A percentile compares a stretch with the other conserved stretches of the same genome.
phyloP scores from a whole-genome alignment of 192 early-diverging fungal genomes.

The Backusella tuberculispora region DNA sequence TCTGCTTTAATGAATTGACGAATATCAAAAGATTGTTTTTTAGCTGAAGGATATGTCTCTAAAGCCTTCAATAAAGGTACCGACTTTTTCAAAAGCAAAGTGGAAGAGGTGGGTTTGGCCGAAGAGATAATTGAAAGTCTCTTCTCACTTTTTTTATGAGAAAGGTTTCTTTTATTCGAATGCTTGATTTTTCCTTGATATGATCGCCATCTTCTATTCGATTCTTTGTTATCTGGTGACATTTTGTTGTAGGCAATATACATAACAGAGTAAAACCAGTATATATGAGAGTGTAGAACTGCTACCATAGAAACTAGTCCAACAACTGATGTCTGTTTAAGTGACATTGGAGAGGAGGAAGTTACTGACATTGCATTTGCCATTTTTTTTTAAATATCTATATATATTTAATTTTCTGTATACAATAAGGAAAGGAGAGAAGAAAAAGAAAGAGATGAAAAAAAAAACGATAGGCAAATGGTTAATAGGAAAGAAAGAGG shows the following conservation, averaged over 20 bases:
- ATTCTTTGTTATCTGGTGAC: background rate
- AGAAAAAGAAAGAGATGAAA: background rate
- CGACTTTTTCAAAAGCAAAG: background rate
- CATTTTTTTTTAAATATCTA: constrained; percentile 3
- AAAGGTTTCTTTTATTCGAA: background rate
- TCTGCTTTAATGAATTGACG: background rate
- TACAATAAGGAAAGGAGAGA: background rate
- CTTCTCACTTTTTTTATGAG: background rate
- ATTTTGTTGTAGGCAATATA: constrained; percentile 17
- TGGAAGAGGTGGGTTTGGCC: background rate
- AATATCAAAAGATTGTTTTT: background rate
- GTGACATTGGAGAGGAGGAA: background rate
- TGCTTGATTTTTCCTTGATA: background rate
- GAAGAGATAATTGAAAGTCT: background rate
- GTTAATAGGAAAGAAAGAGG: constrained; percentile 15
- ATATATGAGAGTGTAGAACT: constrained; percentile 5
- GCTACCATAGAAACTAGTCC: constrained; percentile 6
- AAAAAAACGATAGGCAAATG: background rate
- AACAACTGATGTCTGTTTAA: constrained; percentile 1
- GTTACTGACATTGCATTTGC: background rate
- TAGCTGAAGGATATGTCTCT: background rate
- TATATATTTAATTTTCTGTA: background rate
- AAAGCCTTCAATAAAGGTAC: background rate
- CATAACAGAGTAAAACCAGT: constrained; percentile 5
- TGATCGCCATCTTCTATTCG: background rate